Conservation (phyloP, 2,329 filamentous ascomycete species). For the Pseudogymnoascus sp. region DNA sequence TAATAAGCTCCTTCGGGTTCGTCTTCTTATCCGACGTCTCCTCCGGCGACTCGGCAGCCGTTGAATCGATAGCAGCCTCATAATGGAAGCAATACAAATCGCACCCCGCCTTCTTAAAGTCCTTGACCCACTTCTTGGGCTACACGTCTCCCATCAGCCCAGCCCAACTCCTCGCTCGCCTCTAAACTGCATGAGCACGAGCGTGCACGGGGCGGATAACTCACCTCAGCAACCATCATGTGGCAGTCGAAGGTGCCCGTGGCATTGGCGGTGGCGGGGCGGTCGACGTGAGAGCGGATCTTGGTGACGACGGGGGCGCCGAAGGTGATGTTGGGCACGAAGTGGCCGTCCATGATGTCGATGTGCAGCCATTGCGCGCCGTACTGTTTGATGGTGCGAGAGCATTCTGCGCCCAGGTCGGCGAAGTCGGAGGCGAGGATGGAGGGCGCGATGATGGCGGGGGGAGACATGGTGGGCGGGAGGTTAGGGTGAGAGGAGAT, state of each 20-base stretch:
- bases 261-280: constrained; percentile 61
- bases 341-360: constrained; percentile 79
- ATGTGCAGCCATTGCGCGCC: constrained; percentile 57
- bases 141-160: constrained; percentile 33
- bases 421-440: constrained; percentile 97
- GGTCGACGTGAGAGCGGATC: constrained; percentile 79
- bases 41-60: constrained; percentile 74
- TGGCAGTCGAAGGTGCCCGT: constrained; percentile 98
- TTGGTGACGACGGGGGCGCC: constrained; percentile 92
- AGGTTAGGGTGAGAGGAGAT: not conserved
- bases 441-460: constrained; percentile 94
- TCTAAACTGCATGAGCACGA: not conserved
- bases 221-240: constrained; percentile 98
- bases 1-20: constrained; percentile 75
- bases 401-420: constrained; percentile 78
- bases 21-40: constrained; percentile 64
- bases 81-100: constrained; percentile 99
- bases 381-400: constrained; percentile 67
- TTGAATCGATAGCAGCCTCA: constrained; percentile 80
- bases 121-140: constrained; percentile 97
- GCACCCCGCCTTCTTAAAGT: constrained; percentile 89
- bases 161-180: not conserved
- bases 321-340: constrained; percentile 97
- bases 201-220: constrained; percentile 17
- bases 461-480: constrained; percentile 64